These are phyloP conservation scores for Phyllosticta ampelicida DNA, from an alignment of 2,329 filamentous ascomycete species.

Conservation along the genomic window DNA sequence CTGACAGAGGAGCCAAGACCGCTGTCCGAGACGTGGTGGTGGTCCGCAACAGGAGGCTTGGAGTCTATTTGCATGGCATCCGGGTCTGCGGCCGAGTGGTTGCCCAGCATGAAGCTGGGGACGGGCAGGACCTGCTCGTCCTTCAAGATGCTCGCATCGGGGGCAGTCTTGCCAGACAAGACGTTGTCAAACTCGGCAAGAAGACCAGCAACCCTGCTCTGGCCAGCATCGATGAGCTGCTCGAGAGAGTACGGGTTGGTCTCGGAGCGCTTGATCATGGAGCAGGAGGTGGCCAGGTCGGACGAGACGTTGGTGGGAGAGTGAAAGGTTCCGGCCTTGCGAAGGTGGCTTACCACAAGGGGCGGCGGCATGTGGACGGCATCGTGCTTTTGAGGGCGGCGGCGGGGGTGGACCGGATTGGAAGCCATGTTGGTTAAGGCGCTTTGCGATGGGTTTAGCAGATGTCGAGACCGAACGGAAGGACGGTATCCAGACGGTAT, in stretches of 20 bases:
- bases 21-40: conserved; percentile 72
- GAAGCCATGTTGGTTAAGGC: conserved; percentile 23
- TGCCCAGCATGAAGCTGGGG: conserved; percentile 34
- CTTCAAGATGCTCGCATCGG: conserved; percentile 29
- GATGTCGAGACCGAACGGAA: not conserved
- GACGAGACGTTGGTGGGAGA: conserved; percentile 28
- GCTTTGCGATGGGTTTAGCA: not conserved
- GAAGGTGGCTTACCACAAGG: conserved; percentile 31
- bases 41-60: conserved; percentile 31
- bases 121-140: conserved; percentile 40
- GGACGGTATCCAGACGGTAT: not conserved
- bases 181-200: conserved; percentile 37
- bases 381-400: conserved; percentile 31
- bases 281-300: conserved; percentile 30
- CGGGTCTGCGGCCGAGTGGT: conserved; percentile 22
- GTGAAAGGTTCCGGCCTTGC: conserved; percentile 40
- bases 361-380: conserved; percentile 16
- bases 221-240: conserved; percentile 35
- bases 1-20: conserved; percentile 75
- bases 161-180: conserved; percentile 24
- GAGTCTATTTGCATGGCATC: conserved; percentile 29
- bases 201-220: conserved; percentile 34
- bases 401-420: conserved; percentile 33
- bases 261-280: conserved; percentile 37
- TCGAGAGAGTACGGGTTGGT: conserved; percentile 39